Evolutionary conservation across 768 basidiomycete genomes (phyloP).

Genomic region (Macrolepiota fuliginosa): DNA sequence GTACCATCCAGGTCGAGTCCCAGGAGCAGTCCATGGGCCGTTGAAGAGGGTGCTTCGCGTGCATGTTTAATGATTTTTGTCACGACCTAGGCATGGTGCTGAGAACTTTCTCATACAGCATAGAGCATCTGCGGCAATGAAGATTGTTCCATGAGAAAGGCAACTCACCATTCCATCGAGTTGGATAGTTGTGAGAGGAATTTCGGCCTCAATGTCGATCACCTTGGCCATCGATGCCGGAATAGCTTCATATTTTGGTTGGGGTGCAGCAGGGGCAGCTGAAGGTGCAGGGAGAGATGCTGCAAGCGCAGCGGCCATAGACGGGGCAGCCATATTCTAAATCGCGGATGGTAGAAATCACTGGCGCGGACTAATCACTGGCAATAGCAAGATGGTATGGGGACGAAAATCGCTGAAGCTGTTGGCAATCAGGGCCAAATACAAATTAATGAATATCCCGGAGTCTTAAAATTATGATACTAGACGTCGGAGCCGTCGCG

Average conservation of each 20-base stretch:
- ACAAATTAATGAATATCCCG: not conserved
- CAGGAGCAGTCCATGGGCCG: conserved; percentile 80
- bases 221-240: conserved; percentile 91
- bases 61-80: conserved; percentile 94
- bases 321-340: conserved; percentile 61
- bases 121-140: not conserved
- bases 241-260: conserved; percentile 79
- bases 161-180: conserved; percentile 79
- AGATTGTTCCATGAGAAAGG: conserved; percentile 9
- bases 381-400: not conserved
- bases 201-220: conserved; percentile 91
- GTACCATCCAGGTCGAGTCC: conserved; percentile 91
- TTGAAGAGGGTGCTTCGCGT: conserved; percentile 69
- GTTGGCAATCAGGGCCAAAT: conserved; percentile 31
- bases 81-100: conserved; percentile 59
- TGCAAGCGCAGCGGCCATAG: conserved; percentile 92
- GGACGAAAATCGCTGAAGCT: conserved; percentile 22
- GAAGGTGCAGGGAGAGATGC: conserved; percentile 74
- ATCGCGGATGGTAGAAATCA: conserved; percentile 6
- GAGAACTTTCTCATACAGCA: not conserved
- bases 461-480: not conserved
- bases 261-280: conserved; percentile 56
- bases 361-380: not conserved
- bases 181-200: conserved; percentile 76
- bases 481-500: not conserved